These are phyloP conservation scores for Yamadazyma mexicana DNA, from an alignment of 1,139 yeast genomes.

Conservation along the genomic window DNA sequence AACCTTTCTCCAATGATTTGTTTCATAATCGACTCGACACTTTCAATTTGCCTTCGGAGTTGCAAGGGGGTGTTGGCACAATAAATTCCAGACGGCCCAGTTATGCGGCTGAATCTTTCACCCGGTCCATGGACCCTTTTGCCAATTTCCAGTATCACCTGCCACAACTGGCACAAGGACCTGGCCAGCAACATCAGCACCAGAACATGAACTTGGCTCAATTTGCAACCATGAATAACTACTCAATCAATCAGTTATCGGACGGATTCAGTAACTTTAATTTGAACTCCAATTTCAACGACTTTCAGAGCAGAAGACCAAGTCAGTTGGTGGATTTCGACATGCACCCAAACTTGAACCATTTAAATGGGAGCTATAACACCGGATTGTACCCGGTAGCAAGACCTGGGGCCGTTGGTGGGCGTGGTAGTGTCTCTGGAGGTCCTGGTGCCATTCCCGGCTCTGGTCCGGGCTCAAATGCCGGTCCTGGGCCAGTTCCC, in stretches of 20 bases:
- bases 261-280: constrained; percentile 38
- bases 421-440: too few relatives aligned
- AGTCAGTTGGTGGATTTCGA: constrained; percentile 43
- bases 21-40: constrained; percentile 31
- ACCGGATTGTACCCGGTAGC: background rate
- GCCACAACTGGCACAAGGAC: constrained; percentile 2
- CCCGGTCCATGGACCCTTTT: constrained; percentile 28
- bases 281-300: constrained; percentile 37
- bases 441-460: too few relatives aligned
- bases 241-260: constrained; percentile 27
- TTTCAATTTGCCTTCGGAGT: constrained; percentile 55
- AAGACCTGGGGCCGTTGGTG: background rate
- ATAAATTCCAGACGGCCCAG: constrained; percentile 65
- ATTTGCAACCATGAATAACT: constrained; percentile 17
- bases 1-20: constrained; percentile 10
- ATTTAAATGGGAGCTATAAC: background rate
- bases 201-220: constrained; percentile 13
- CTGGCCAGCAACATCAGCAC: constrained; percentile 7
- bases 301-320: constrained; percentile 47
- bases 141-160: constrained; percentile 6
- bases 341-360: constrained; percentile 1
- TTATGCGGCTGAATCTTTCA: constrained; percentile 62
- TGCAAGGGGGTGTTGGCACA: constrained; percentile 65
- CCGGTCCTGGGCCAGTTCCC: too few relatives aligned
- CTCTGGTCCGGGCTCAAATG: background rate